phyloP scores from a whole-genome alignment of 345 rosid genomes.

The Aegle marmelos region DNA sequence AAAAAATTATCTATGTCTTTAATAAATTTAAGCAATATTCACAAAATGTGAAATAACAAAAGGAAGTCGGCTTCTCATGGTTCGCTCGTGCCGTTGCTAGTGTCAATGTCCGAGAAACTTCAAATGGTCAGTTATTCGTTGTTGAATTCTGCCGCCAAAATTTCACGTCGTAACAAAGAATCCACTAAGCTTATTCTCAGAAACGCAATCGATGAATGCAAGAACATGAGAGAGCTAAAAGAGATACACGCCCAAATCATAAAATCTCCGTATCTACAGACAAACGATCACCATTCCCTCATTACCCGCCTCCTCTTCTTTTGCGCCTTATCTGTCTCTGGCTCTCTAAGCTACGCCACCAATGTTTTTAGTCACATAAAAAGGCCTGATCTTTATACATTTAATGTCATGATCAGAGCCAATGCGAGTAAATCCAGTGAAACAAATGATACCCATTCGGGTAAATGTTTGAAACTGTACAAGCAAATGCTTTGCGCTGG shows the following conservation, averaged over 20 bases:
- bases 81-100: too few relatives aligned
- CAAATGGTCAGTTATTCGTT: neutral
- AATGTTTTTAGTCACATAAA: conserved; percentile 30
- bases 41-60: too few relatives aligned
- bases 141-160: conserved; percentile 1
- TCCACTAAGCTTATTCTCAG: neutral
- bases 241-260: conserved; percentile 46
- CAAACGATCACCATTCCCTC: conserved; percentile 25
- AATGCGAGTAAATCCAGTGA: conserved; percentile 24
- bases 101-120: neutral
- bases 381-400: conserved; percentile 28
- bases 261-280: conserved; percentile 25
- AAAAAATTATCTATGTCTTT: too few relatives aligned
- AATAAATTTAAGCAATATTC: too few relatives aligned
- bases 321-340: conserved; percentile 37
- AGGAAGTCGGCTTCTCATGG: too few relatives aligned
- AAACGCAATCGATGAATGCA: conserved; percentile 29
- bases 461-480: conserved; percentile 28
- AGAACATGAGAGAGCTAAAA: conserved; percentile 34
- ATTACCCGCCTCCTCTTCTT: conserved; percentile 48
- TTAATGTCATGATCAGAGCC: conserved; percentile 63
- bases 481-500: conserved; percentile 42
- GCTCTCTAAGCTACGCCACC: conserved; percentile 42
- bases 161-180: neutral
- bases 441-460: neutral